Conservation (phyloP, 305 asterid species). For the Fraxinus angustifolia region DNA sequence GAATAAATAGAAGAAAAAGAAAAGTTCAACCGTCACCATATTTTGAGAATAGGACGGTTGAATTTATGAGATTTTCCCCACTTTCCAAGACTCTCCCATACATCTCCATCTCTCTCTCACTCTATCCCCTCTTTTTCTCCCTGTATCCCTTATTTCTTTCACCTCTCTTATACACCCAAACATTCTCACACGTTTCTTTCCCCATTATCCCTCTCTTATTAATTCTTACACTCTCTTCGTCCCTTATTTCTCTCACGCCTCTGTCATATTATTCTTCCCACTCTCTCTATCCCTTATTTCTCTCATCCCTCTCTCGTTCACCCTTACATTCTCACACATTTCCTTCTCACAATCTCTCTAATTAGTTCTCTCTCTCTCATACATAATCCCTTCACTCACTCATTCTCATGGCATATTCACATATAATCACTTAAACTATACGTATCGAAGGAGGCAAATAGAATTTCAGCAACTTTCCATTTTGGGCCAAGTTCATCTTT, state of each 20-base stretch:
- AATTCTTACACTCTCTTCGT: not conserved
- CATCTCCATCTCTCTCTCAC: not conserved
- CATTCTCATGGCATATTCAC: not conserved
- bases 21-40: not conserved
- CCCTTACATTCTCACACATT: not conserved
- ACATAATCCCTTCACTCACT: not conserved
- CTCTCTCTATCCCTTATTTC: not conserved
- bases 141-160: not conserved
- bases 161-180: not conserved
- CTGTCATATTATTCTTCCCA: not conserved
- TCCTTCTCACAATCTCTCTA: not conserved
- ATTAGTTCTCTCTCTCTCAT: not conserved
- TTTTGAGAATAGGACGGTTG: not conserved
- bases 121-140: not conserved
- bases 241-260: not conserved
- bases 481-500: not conserved
- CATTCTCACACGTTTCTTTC: not conserved
- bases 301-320: not conserved
- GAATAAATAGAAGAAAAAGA: not conserved
- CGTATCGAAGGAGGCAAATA: not conserved
- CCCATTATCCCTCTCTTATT: not conserved
- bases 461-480: not conserved
- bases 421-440: not conserved
- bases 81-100: not conserved
- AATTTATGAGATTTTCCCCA: not conserved